A percentile compares a stretch with the other conserved stretches of the same genome.
phyloP scores from a whole-genome alignment of 495 filamentous ascomycete species.

The Astrothelium macrocarpum region DNA sequence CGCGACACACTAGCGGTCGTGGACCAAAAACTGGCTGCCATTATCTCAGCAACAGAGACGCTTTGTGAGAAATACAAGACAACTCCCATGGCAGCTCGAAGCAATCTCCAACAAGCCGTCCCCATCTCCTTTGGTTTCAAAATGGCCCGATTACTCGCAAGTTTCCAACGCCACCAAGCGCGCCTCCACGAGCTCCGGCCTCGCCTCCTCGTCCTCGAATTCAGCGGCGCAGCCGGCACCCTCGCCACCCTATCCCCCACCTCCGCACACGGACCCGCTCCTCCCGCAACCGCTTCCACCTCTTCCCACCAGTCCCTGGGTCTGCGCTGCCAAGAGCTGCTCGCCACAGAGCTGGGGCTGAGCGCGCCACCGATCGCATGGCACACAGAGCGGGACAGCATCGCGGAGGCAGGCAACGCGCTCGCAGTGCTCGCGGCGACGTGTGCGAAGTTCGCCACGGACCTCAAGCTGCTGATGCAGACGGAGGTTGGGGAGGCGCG shows the following conservation, averaged over 20 bases:
- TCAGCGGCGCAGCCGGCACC: constrained; percentile 23
- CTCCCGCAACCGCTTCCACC: background rate
- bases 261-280: constrained; percentile 7
- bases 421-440: constrained; percentile 18
- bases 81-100: constrained; percentile 18
- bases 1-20: constrained; percentile 17
- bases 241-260: constrained; percentile 18
- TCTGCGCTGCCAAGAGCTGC: constrained; percentile 15
- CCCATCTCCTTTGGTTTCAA: constrained; percentile 26
- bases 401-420: constrained; percentile 16
- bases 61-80: constrained; percentile 16
- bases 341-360: constrained; percentile 17
- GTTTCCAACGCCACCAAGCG: constrained; percentile 19
- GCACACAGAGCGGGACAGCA: constrained; percentile 22
- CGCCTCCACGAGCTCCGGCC: constrained; percentile 16
- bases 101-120: constrained; percentile 21
- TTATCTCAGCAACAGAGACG: constrained; percentile 5
- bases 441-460: constrained; percentile 22
- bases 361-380: constrained; percentile 18
- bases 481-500: constrained; percentile 19
- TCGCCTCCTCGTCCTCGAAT: constrained; percentile 21
- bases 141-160: constrained; percentile 19
- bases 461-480: constrained; percentile 22
- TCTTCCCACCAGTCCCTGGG: constrained; percentile 9
- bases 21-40: constrained; percentile 8